Evolutionary conservation across 2,329 filamentous ascomycete genomes (phyloP).

Genomic region (Aspergillus melleus): DNA sequence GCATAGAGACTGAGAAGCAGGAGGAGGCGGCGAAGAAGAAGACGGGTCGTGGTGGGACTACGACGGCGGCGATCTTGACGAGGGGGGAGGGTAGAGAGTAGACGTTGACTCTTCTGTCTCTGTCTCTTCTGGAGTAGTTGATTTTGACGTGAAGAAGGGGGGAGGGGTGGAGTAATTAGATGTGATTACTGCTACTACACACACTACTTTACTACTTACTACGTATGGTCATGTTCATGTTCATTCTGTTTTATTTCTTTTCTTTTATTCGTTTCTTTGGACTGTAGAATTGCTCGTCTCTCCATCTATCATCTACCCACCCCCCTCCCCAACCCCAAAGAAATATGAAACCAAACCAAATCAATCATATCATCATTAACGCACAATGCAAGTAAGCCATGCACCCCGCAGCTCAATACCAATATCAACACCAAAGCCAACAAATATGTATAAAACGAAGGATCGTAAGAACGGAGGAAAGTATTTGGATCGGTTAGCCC

Average conservation of each 20-base stretch:
- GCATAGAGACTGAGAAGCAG: conserved; percentile 98
- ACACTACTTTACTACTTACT: no score
- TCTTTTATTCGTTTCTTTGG: no score
- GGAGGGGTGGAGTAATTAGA: no score
- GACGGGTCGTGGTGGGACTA: conserved; percentile 58
- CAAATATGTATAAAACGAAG: background rate
- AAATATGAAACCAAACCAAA: no score
- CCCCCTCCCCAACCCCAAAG: no score
- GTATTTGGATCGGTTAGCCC: conserved; percentile 55
- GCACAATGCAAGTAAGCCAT: background rate
- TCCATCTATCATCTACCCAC: no score
- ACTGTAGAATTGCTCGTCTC: no score
- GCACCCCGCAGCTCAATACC: background rate
- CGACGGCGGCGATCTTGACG: conserved; percentile 69
- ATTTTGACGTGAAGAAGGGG: no score
- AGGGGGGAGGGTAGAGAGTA: conserved; percentile 45
- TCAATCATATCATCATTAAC: background rate
- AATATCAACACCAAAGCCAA: conserved; percentile 17
- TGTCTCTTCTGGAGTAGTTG: no score
- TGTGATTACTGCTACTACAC: no score
- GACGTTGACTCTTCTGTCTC: background rate
- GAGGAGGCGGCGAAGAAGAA: conserved; percentile 98
- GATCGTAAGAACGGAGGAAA: background rate
- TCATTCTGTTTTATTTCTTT: no score
- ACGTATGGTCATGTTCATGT: conserved; percentile 4